phyloP scores from a whole-genome alignment of 306 rosid species.

The Datisca glomerata region DNA sequence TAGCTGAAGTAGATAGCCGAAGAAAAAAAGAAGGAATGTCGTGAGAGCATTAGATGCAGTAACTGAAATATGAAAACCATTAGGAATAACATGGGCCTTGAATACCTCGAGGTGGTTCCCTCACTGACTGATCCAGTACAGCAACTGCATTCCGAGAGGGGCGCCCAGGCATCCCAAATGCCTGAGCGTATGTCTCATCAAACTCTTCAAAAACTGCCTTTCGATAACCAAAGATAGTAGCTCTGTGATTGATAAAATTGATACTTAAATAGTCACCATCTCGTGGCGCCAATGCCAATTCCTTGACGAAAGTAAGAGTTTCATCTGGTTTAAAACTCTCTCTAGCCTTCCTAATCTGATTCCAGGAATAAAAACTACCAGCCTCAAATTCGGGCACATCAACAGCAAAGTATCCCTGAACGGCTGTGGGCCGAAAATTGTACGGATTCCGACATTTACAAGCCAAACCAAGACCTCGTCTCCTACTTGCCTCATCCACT shows the following conservation, averaged over 20 bases:
- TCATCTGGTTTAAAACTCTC: constrained; percentile 46
- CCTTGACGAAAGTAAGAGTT: constrained; percentile 50
- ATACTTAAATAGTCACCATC: constrained; percentile 37
- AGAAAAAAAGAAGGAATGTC: too few species aligned
- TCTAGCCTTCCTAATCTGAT: constrained; percentile 53
- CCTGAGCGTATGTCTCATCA: constrained; percentile 96
- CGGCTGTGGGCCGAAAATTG: constrained; percentile 38
- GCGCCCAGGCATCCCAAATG: constrained; percentile 60
- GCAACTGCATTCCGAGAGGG: constrained; percentile 25
- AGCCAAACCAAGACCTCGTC: constrained; percentile 54
- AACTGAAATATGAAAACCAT: too few species aligned
- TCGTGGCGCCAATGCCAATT: constrained; percentile 51
- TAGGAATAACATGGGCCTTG: too few species aligned
- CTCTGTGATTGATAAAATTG: constrained; percentile 43
- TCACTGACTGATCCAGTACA: constrained; percentile 21
- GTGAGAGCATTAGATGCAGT: too few species aligned
- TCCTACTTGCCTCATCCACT: constrained; percentile 65
- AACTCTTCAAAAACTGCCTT: constrained; percentile 69
- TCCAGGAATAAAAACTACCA: constrained; percentile 52
- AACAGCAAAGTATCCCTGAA: constrained; percentile 54
- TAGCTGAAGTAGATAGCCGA: too few species aligned
- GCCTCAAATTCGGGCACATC: constrained; percentile 84
- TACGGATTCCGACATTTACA: constrained; percentile 64
- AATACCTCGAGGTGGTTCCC: constrained; percentile 63
- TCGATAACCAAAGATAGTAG: constrained; percentile 44